Evolutionary conservation across 768 basidiomycete genomes (phyloP).

Genomic region (Lyophyllum atratum): DNA sequence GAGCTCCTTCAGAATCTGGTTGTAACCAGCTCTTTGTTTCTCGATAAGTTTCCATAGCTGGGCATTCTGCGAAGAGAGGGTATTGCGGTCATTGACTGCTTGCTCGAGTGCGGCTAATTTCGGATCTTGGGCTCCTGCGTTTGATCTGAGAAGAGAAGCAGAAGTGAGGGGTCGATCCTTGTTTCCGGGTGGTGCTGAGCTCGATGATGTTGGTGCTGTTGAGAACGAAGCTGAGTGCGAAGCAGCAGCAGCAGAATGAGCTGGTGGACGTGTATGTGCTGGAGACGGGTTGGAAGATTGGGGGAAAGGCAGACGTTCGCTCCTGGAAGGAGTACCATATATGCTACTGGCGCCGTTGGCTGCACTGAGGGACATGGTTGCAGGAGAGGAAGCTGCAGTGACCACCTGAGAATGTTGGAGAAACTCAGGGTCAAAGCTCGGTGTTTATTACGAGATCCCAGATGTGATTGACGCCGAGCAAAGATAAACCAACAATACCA

Average conservation of each 20-base stretch:
- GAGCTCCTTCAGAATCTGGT: conserved; percentile 79
- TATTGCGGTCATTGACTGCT: conserved; percentile 78
- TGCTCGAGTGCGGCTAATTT: conserved; percentile 72
- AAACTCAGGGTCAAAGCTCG: conserved; percentile 12
- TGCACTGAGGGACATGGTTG: conserved; percentile 20
- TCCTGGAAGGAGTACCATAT: conserved; percentile 32
- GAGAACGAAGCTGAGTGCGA: conserved; percentile 18
- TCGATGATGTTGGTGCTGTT: conserved; percentile 8
- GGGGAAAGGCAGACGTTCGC: conserved; percentile 38
- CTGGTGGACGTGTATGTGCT: conserved; percentile 23
- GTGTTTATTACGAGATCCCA: conserved; percentile 9
- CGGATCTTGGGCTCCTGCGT: conserved; percentile 57
- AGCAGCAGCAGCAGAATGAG: conserved; percentile 7
- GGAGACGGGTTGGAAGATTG: conserved; percentile 35
- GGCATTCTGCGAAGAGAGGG: conserved; percentile 77
- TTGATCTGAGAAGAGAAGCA: conserved; percentile 48
- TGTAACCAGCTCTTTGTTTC: conserved; percentile 84
- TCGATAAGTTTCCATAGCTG: conserved; percentile 96
- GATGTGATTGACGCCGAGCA: neutral
- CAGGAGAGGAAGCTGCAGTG: conserved; percentile 3
- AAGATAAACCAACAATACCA: neutral
- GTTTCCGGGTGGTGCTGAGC: conserved; percentile 10
- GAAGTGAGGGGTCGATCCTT: conserved; percentile 23
- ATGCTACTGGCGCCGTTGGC: conserved; percentile 18
- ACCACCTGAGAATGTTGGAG: conserved; percentile 10